Evolutionary conservation across 768 basidiomycete species (phyloP).

Genomic region (Botryobasidium botryosum): DNA sequence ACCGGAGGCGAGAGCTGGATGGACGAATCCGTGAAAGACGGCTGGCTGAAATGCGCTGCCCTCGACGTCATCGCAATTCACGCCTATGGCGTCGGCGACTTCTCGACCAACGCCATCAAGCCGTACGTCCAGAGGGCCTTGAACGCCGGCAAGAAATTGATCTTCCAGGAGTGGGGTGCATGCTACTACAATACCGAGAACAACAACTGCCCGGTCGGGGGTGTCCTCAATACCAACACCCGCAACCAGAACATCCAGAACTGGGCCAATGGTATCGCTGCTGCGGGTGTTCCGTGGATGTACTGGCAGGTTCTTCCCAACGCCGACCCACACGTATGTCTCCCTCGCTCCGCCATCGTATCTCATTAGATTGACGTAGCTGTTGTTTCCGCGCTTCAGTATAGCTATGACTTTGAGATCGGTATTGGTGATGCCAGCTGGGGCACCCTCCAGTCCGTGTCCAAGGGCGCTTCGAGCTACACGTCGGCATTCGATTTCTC

Average conservation of each 20-base stretch:
- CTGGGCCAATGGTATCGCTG: conserved; percentile 21
- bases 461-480: neutral
- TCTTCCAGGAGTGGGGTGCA: conserved; percentile 14
- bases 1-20: conserved; percentile 20
- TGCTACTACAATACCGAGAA: conserved; percentile 19
- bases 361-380: too few species aligned
- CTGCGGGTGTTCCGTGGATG: conserved; percentile 24
- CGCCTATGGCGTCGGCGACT: conserved; percentile 22
- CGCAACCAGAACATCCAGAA: conserved; percentile 22
- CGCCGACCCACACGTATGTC: conserved; percentile 21
- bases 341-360: conserved; percentile 3
- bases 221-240: conserved; percentile 15
- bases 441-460: neutral
- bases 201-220: conserved; percentile 18
- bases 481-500: conserved; percentile 2
- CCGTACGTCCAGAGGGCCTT: conserved; percentile 5
- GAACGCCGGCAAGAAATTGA: neutral
- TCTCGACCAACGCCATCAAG: conserved; percentile 14
- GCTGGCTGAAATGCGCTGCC: conserved; percentile 15
- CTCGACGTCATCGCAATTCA: conserved; percentile 26
- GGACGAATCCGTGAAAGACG: conserved; percentile 17
- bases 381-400: neutral
- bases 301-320: conserved; percentile 27
- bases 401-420: conserved; percentile 4
- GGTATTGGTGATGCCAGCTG: too few species aligned